Base-by-base conservation (phyloP, 345 rosid genomes). In the Euphorbia pulcherrima region DNA sequence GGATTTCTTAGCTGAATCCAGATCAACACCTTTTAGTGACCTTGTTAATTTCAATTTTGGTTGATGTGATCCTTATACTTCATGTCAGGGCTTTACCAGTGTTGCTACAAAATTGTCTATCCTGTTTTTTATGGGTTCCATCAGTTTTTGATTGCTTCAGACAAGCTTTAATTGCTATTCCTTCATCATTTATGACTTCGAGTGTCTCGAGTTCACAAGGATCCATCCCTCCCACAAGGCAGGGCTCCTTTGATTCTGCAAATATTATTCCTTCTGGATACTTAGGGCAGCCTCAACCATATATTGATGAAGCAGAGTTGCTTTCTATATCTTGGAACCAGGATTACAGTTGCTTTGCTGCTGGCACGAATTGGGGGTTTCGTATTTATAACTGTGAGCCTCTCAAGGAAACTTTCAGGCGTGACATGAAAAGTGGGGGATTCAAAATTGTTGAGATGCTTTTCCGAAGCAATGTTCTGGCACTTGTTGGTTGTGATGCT, bases 401-500 rank as follows among this genome's bases (percentile, higher is more conserved):
- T 0, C 87, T 95, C 55, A 89, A 96, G 13, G 99, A 95, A 88
- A 87, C 87, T 26, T 92, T 92, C 78, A 88, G 97, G 67, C 92
- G 97, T 3, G 97, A 94, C 69, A 87, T 95, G 57, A 96, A 83
- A 37, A 80, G 86, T 14, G 28, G 72, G 97, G 97, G 13, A 77
- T 94, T 41, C 84, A 88, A 88, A 2, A 86, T 83, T 4, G 90
- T 88, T 2, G 94, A 88, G 77, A 94, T 94, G 99, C 89, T 89
- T 26, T 94, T 91, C 73, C 82, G 96, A 51, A 92, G 96, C 74
- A 92, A 90, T 67, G 87, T 95, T 54, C 71, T 95, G n/a, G 97
- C 99, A 2, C 83, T 95, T 5, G 93, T 92, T 2, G 99, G 97
- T n/a, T 96, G 97, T 6, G 99, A 97, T 13, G 75, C 89, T n/a